Percentiles rank a stretch among this genome's conserved stretches.
Evolutionary conservation across 1,284 basidiomycete genomes (phyloP).

Genomic region (Irpex lacteus): DNA sequence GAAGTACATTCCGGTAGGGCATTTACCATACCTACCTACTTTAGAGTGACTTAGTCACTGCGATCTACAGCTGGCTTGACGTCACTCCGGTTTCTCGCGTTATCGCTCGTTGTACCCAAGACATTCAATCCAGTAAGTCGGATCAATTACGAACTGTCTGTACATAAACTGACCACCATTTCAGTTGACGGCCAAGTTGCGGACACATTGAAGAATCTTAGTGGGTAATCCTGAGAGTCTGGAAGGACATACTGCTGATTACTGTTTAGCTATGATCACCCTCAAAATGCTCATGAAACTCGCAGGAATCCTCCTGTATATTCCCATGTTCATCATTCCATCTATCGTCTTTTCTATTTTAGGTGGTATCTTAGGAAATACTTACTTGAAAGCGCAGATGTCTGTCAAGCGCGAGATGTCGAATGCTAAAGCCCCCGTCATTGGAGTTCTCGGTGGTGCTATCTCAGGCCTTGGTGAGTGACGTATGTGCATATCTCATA

Average conservation of each 20-base stretch:
- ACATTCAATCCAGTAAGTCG: conserved; percentile 38
- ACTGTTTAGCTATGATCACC: conserved; percentile 24
- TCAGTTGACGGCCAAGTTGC: conserved; percentile 24
- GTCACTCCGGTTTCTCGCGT: conserved; percentile 53
- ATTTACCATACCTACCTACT: neutral
- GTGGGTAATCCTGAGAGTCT: neutral
- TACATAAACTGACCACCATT: conserved; percentile 36
- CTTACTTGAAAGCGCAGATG: conserved; percentile 68
- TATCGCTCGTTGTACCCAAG: conserved; percentile 52
- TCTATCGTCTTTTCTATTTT: conserved; percentile 36
- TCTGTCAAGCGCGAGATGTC: conserved; percentile 72
- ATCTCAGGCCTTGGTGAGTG: conserved; percentile 56
- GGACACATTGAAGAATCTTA: conserved; percentile 20
- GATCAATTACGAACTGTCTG: conserved; percentile 12
- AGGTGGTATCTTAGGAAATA: conserved; percentile 40
- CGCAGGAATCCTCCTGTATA: conserved; percentile 39
- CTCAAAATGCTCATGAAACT: conserved; percentile 36
- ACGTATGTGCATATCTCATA: too few relatives aligned
- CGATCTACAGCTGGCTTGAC: conserved; percentile 27
- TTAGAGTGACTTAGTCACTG: too few relatives aligned
- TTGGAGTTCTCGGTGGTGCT: conserved; percentile 66
- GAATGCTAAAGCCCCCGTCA: conserved; percentile 59
- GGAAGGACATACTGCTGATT: conserved; percentile 17
- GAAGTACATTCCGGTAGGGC: conserved; percentile 44
- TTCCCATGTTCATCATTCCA: conserved; percentile 37